Percentiles rank a stretch among this genome's conserved stretches.
These are phyloP conservation scores for Asterophora lycoperdoides DNA, from an alignment of 768 basidiomycete species.

Conservation along the genomic window DNA sequence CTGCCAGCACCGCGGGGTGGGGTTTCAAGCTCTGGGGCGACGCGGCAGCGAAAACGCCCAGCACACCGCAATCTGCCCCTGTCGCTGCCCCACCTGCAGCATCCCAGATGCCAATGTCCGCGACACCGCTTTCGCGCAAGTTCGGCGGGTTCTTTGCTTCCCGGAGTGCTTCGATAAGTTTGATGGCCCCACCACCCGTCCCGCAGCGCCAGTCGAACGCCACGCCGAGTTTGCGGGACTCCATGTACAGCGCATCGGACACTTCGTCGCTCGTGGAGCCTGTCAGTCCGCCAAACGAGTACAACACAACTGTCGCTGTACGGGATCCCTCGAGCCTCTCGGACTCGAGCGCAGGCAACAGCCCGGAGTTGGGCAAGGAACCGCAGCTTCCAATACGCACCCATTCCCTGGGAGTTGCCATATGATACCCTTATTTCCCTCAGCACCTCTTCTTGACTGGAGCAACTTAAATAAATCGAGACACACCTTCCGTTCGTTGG, in stretches of 20 bases:
- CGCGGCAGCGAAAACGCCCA: slow-evolving; percentile 25
- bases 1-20: slow-evolving; percentile 37
- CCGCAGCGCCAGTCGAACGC: slow-evolving; percentile 32
- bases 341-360: slow-evolving; percentile 16
- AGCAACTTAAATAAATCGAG: background rate
- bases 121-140: slow-evolving; percentile 56
- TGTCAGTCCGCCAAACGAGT: slow-evolving; percentile 47
- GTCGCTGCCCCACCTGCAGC: slow-evolving; percentile 25
- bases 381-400: slow-evolving; percentile 2
- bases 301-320: slow-evolving; percentile 26
- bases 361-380: slow-evolving; percentile 16
- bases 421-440: background rate
- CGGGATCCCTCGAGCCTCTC: slow-evolving; percentile 28
- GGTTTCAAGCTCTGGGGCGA: slow-evolving; percentile 69
- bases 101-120: slow-evolving; percentile 26
- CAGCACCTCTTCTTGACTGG: no score
- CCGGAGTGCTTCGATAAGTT: slow-evolving; percentile 28
- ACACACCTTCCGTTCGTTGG: background rate
- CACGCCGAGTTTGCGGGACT: slow-evolving; percentile 30
- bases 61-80: slow-evolving; percentile 23
- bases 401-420: background rate
- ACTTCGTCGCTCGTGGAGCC: slow-evolving; percentile 56
- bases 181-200: slow-evolving; percentile 18
- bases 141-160: slow-evolving; percentile 69
- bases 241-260: slow-evolving; percentile 53